These are phyloP conservation scores for Penicillium rolfsii DNA, from an alignment of 2,329 filamentous ascomycete genomes.

Conservation along the genomic window DNA sequence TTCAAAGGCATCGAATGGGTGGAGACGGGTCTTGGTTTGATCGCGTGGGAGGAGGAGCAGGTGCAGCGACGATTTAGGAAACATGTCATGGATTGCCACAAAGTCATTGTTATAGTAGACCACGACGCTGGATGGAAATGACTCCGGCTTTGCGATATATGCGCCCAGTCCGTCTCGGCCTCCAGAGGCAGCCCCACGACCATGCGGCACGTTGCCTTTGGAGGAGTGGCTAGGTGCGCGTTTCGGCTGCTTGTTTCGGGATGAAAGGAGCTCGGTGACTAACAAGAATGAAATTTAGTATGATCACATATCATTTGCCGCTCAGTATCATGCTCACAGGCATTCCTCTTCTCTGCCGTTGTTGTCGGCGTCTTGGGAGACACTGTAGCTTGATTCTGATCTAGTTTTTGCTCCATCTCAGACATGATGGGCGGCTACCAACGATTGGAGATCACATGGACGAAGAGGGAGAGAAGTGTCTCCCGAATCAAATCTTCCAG, in stretches of 20 bases:
- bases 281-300: background rate
- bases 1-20: constrained; percentile 78
- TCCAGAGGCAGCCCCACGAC: constrained; percentile 39
- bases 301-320: background rate
- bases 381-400: constrained; percentile 3
- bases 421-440: constrained; percentile 6
- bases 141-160: constrained; percentile 67
- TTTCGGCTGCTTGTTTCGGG: constrained; percentile 49
- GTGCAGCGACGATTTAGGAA: constrained; percentile 83
- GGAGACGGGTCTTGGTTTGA: constrained; percentile 59
- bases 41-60: constrained; percentile 84
- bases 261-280: constrained; percentile 61
- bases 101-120: constrained; percentile 70
- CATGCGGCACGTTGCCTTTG: constrained; percentile 21
- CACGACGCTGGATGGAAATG: constrained; percentile 62
- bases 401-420: constrained; percentile 4
- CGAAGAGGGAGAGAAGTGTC: background rate
- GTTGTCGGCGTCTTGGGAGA: background rate
- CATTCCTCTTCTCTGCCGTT: constrained; percentile 41
- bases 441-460: constrained; percentile 3
- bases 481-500: too few relatives aligned
- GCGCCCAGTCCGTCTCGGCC: constrained; percentile 64
- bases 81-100: constrained; percentile 79
- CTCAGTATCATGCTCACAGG: constrained; percentile 32
- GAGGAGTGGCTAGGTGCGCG: constrained; percentile 23